Percentiles rank a stretch among this genome's conserved stretches.
phyloP scores from a whole-genome alignment of 163 green algal species.

The Scenedesmus sp. region DNA sequence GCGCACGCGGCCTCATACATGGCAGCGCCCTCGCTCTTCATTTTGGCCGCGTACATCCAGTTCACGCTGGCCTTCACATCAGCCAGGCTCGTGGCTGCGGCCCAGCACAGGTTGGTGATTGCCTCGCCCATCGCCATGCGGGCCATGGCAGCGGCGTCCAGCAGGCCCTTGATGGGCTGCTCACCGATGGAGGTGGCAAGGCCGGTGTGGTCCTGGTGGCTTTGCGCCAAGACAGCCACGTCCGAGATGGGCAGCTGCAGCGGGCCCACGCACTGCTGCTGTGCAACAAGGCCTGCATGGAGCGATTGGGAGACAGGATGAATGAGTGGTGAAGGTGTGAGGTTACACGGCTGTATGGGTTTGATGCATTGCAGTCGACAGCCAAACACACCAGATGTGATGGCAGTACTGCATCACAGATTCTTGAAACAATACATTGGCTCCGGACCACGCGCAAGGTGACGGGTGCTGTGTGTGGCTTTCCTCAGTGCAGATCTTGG shows the following conservation, averaged over 20 bases:
- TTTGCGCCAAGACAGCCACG: constrained; percentile 95
- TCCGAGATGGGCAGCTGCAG: constrained; percentile 95
- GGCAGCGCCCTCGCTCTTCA: constrained; percentile 88
- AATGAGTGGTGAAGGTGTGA: too few relatives aligned
- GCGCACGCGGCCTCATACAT: constrained; percentile 91
- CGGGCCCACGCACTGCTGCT: constrained; percentile 98
- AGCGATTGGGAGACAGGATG: neutral
- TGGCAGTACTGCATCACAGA: too few relatives aligned
- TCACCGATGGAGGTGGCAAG: constrained; percentile 96
- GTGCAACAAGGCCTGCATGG: constrained; percentile 90
- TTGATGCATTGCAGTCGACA: too few relatives aligned
- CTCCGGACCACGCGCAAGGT: too few relatives aligned
- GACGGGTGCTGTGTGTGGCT: neutral
- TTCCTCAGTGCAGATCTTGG: constrained; percentile 67
- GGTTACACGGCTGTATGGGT: too few relatives aligned
- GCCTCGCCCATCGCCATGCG: constrained; percentile 94
- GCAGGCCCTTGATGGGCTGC: constrained; percentile 94
- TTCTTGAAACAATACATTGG: neutral
- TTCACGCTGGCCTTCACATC: constrained; percentile 98
- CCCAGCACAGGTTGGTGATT: constrained; percentile 95
- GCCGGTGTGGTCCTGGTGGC: constrained; percentile 84
- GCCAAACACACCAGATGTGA: too few relatives aligned
- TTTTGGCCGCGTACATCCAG: constrained; percentile 99
- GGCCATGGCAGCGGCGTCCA: constrained; percentile 95
- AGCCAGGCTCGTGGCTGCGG: constrained; percentile 78